A percentile compares a stretch with the other conserved stretches of the same genome.
phyloP scores from a whole-genome alignment of 1,284 basidiomycete species.

The Microbotryomycetes sp. region DNA sequence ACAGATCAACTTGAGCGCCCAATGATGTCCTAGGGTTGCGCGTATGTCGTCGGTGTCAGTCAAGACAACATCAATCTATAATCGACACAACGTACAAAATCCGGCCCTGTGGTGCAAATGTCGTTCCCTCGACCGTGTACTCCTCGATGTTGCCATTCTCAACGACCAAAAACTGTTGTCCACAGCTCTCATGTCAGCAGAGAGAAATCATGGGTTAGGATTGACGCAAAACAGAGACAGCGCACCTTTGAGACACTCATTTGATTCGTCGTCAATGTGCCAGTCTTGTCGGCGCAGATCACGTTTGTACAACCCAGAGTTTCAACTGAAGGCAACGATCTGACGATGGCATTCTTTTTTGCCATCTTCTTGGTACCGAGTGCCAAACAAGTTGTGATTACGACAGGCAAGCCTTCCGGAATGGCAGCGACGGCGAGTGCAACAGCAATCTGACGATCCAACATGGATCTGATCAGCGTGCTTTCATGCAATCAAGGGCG shows the following conservation, averaged over 20 bases:
- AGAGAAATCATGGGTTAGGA: neutral
- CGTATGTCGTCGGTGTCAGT: neutral
- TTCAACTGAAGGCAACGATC: constrained; percentile 92
- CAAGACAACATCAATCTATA: neutral
- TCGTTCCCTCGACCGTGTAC: constrained; percentile 78
- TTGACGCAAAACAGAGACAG: constrained; percentile 15
- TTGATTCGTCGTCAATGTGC: constrained; percentile 89
- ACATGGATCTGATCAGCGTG: neutral
- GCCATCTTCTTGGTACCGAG: constrained; percentile 97
- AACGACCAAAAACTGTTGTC: constrained; percentile 62
- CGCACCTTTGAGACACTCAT: constrained; percentile 83
- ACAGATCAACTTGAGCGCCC: constrained; percentile 15
- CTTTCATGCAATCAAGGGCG: neutral
- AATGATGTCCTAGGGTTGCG: constrained; percentile 6
- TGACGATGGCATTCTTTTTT: constrained; percentile 90
- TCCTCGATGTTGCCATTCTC: constrained; percentile 57
- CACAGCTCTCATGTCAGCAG: neutral
- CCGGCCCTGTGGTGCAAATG: constrained; percentile 73
- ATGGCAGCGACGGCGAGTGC: constrained; percentile 93
- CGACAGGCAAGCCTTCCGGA: constrained; percentile 88
- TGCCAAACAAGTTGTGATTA: constrained; percentile 92
- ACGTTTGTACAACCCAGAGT: constrained; percentile 93
- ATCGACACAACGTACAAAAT: constrained; percentile 50
- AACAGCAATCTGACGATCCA: constrained; percentile 64
- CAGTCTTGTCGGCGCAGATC: constrained; percentile 96